A percentile compares a stretch with the other conserved stretches of the same genome.
phyloP scores from a whole-genome alignment of 306 rosid species.

The Malus sieversii region DNA sequence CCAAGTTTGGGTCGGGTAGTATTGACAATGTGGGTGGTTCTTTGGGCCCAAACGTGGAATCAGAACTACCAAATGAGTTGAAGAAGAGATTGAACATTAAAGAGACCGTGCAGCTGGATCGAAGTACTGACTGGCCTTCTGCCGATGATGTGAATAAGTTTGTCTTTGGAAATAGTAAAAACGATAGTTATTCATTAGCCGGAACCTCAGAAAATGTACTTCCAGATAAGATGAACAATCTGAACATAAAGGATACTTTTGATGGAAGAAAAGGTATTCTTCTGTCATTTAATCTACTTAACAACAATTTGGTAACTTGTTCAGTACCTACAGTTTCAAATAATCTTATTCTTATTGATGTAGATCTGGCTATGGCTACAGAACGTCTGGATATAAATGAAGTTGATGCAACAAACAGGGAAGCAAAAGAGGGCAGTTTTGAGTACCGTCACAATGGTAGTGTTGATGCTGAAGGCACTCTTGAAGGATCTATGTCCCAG shows the following conservation, averaged over 20 bases:
- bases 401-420: constrained; percentile 20
- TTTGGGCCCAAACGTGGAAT: constrained; percentile 19
- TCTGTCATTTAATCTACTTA: constrained; percentile 36
- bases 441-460: constrained; percentile 19
- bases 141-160: constrained; percentile 13
- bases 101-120: constrained; percentile 22
- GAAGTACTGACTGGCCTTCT: not conserved
- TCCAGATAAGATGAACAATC: constrained; percentile 43
- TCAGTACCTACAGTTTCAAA: constrained; percentile 25
- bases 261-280: constrained; percentile 24
- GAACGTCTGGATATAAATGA: constrained; percentile 39
- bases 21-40: constrained; percentile 27
- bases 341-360: constrained; percentile 36
- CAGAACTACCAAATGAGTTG: constrained; percentile 53
- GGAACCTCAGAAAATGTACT: constrained; percentile 29
- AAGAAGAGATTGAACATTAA: constrained; percentile 38
- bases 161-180: constrained; percentile 19
- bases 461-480: constrained; percentile 31
- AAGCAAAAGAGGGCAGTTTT: constrained; percentile 23
- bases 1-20: constrained; percentile 17
- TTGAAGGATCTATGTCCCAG: constrained; percentile 54
- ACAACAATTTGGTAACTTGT: constrained; percentile 23
- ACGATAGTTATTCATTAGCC: constrained; percentile 1
- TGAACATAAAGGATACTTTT: constrained; percentile 32
- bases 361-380: constrained; percentile 53